Percentiles rank a stretch among this genome's conserved stretches.
Evolutionary conservation across 441 rosid genomes (phyloP).

Genomic region (Eutrema salsugineum): DNA sequence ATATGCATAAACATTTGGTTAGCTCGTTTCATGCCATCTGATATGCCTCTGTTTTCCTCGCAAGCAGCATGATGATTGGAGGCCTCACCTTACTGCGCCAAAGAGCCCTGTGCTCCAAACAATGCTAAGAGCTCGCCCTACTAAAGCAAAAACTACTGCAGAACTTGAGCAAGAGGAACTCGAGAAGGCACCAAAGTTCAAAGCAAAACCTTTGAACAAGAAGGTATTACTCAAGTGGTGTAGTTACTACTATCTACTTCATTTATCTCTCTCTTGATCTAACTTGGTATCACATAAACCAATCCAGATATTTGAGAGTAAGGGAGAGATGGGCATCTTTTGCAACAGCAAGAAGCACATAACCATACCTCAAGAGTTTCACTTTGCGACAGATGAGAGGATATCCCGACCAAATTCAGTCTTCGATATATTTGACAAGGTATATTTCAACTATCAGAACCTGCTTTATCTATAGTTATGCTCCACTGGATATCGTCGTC

Average conservation of each 20-base stretch:
- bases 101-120: constrained; percentile 82
- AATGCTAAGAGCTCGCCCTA: constrained; percentile 83
- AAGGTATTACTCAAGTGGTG: constrained; percentile 51
- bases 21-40: constrained; percentile 6
- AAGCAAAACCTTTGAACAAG: constrained; percentile 91
- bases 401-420: constrained; percentile 65
- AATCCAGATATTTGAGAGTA: constrained; percentile 86
- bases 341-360: constrained; percentile 75
- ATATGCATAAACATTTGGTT: background rate
- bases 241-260: background rate
- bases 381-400: constrained; percentile 86
- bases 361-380: constrained; percentile 89
- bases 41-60: background rate
- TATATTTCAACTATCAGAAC: constrained; percentile 16
- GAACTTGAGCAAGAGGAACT: constrained; percentile 90
- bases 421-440: constrained; percentile 83
- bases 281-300: constrained; percentile 17
- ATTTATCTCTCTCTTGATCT: background rate
- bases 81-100: constrained; percentile 69
- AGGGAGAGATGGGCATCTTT: constrained; percentile 86
- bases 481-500: background rate
- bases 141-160: constrained; percentile 64
- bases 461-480: background rate
- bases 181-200: constrained; percentile 86
- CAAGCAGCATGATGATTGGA: constrained; percentile 60